Conservation (phyloP, 129 eudicot genomes). For the carrot (Daucus carota) region DNA sequence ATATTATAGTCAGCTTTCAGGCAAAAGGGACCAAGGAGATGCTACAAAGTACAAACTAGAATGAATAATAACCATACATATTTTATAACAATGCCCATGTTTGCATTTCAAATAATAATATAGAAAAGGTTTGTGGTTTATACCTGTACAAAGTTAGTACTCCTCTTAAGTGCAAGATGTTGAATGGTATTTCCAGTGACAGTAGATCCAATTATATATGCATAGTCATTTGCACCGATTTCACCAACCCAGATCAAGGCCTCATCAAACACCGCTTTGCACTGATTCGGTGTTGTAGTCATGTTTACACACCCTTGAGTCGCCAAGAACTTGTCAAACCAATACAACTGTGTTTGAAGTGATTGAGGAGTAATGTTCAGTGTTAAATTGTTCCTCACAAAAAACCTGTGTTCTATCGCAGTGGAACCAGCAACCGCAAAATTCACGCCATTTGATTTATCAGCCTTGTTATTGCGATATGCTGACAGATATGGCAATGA, state of each 20-base stretch:
- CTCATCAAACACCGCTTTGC: constrained; percentile 46
- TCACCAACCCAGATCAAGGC: constrained; percentile 97
- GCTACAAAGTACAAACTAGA: too few species aligned
- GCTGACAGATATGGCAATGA: constrained; percentile 70
- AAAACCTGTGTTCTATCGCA: constrained; percentile 62
- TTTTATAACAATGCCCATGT: not conserved
- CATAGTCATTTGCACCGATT: constrained; percentile 91
- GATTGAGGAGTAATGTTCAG: constrained; percentile 54
- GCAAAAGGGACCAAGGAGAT: too few species aligned
- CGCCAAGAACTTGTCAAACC: constrained; percentile 46
- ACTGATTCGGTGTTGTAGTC: constrained; percentile 27
- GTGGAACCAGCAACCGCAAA: constrained; percentile 87
- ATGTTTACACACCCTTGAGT: constrained; percentile 38
- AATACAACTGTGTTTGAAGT: constrained; percentile 55
- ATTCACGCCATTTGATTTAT: constrained; percentile 49
- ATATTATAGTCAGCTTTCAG: too few species aligned
- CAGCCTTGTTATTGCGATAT: constrained; percentile 33
- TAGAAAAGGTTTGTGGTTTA: not conserved
- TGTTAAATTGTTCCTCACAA: constrained; percentile 54
- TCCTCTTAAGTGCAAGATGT: constrained; percentile 46
- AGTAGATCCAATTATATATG: constrained; percentile 45
- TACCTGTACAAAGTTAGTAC: constrained; percentile 58
- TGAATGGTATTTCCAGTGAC: constrained; percentile 47
- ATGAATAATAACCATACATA: too few species aligned
- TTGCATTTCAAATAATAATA: not conserved